These are phyloP conservation scores for Colletotrichum sublineola DNA, from an alignment of 2,329 filamentous ascomycete genomes.

Conservation along the genomic window DNA sequence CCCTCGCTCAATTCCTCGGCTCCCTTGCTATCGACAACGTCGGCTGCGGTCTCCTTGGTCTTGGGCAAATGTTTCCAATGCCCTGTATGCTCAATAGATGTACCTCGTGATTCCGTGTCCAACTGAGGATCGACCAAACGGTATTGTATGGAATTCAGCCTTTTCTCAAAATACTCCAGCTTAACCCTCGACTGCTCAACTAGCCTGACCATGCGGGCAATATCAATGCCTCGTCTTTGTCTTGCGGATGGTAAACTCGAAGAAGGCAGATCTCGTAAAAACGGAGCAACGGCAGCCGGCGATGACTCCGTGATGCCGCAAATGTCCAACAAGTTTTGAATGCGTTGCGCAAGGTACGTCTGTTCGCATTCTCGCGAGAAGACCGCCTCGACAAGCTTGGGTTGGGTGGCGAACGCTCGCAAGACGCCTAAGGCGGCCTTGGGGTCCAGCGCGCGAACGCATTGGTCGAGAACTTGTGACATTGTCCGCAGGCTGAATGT, in stretches of 20 bases:
- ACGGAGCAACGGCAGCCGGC: slow-evolving; percentile 9
- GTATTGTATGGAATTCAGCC: background rate
- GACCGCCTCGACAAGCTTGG: background rate
- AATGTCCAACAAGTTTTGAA: slow-evolving; percentile 33
- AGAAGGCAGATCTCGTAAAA: background rate
- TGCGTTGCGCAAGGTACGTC: slow-evolving; percentile 15
- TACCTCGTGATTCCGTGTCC: no score
- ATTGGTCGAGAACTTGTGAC: slow-evolving; percentile 57
- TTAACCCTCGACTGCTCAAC: slow-evolving; percentile 4
- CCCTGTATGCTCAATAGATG: background rate
- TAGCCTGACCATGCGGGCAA: slow-evolving; percentile 9
- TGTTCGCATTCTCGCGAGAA: slow-evolving; percentile 15
- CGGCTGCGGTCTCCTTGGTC: background rate
- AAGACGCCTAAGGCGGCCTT: slow-evolving; percentile 18
- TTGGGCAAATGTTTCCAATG: background rate
- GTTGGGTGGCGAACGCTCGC: background rate
- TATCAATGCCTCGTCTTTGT: background rate
- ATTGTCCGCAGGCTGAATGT: slow-evolving; percentile 50
- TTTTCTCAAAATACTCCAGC: background rate
- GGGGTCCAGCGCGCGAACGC: slow-evolving; percentile 48
- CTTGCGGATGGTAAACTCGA: background rate
- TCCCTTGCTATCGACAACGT: background rate
- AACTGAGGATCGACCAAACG: background rate
- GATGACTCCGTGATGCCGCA: background rate
- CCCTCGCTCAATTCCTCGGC: background rate